A percentile compares a stretch with the other conserved stretches of the same genome.
Conservation (phyloP, 768 basidiomycete genomes). For the Chalciporus chontae region DNA sequence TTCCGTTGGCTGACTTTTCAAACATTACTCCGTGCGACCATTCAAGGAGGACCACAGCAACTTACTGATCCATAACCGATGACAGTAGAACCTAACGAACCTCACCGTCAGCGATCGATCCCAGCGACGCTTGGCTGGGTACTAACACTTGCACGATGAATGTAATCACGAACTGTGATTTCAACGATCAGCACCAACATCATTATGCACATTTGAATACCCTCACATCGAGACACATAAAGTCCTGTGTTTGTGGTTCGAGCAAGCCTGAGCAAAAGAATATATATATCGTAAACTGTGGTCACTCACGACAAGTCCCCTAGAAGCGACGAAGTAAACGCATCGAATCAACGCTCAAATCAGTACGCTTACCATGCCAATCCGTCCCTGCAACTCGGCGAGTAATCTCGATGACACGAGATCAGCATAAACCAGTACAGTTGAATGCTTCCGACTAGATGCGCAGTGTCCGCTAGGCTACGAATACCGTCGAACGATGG, state of each 20-base stretch:
- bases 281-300: neutral
- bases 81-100: neutral
- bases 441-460: neutral
- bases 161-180: neutral
- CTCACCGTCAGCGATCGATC: no score
- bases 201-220: neutral
- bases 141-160: neutral
- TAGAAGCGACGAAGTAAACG: neutral
- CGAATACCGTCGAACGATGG: neutral
- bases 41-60: neutral
- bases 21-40: neutral
- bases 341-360: neutral
- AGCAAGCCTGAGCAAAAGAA: neutral
- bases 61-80: constrained; percentile 1
- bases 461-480: neutral
- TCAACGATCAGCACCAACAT: neutral
- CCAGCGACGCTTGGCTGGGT: neutral
- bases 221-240: neutral
- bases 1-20: neutral
- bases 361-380: neutral
- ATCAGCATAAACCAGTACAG: neutral
- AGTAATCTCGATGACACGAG: neutral
- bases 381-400: neutral
- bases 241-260: neutral
- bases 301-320: neutral